Evolutionary conservation across 1,284 basidiomycete species (phyloP), one percentile per base, ranked within the genome.

Genomic region (Leccinum fallax): DNA sequence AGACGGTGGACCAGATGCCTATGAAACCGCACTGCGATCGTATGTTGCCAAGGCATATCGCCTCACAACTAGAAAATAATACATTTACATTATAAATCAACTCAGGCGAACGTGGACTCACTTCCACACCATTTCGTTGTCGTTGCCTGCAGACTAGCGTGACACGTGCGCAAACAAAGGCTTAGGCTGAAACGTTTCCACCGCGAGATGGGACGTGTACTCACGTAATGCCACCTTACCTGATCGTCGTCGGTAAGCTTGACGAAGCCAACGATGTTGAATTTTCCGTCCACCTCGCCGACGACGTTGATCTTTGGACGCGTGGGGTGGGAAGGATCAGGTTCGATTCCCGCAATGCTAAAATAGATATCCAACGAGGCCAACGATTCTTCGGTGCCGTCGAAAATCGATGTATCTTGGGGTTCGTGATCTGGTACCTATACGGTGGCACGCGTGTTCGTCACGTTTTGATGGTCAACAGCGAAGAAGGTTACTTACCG

Each of bases 1-100:
- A 82, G 6, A 85, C 76, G 0, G 89, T 90, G 2, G 88, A 87
- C 89, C 89, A 91, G 9, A 83, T 65, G 0, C 89, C 89, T 13
- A 90, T 68, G 1, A 87, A 79, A 16, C 89, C 89, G 69, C 77
- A 86, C 4, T 73, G 74, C 8, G 88, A 89, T 9, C 84, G 80
- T 16, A 87, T 67, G 4, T 80, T 82, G 10, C 89, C 88, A 15
- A 90, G 66, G 65, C 89, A 87, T 16, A 91, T 74, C 24, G 83
- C 88, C 61, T 87, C 81, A 16, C 82, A 87, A 66, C 89, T 90
- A 54, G 9, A 51, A 30, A n/a, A 32, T 3, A 19, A 28, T 48
- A 3, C 26, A 7, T 5, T 21, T 24, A 24, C 24, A 24, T 24
- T 24, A 52, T 55, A 19, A 66, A 54, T 43, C n/a, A 56, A 11